Evolutionary conservation across 148 eudicot genomes (phyloP).

Genomic region (Pharnaceum exiguum): DNA sequence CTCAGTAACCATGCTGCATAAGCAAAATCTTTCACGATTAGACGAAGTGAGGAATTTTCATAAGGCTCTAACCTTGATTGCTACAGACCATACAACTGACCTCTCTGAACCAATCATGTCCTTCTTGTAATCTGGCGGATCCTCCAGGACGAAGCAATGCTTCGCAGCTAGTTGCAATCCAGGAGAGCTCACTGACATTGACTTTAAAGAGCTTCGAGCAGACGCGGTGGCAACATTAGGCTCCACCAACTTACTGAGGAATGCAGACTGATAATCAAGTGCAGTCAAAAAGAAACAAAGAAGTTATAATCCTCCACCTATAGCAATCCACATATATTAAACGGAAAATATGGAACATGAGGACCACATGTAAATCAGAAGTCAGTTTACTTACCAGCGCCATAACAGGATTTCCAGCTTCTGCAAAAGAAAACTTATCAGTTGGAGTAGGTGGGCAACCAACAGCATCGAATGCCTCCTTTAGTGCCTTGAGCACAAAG

Average conservation of each 20-base stretch:
- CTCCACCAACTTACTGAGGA: conserved; percentile 65
- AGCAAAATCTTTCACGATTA: background rate
- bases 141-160: conserved; percentile 82
- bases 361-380: no score
- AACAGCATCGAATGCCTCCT: conserved; percentile 83
- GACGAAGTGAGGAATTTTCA: background rate
- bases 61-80: background rate
- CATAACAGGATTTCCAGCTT: conserved; percentile 96
- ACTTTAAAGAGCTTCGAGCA: conserved; percentile 48
- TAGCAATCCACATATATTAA: background rate
- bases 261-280: conserved; percentile 52
- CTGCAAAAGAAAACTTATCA: conserved; percentile 66
- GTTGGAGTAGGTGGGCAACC: conserved; percentile 47
- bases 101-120: conserved; percentile 39
- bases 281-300: background rate
- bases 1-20: conserved; percentile 49
- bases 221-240: conserved; percentile 59
- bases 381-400: conserved; percentile 56
- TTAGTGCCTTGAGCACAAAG: conserved; percentile 66
- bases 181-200: conserved; percentile 41
- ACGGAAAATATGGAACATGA: background rate
- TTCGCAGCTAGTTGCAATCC: conserved; percentile 68
- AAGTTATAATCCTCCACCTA: background rate
- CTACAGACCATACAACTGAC: conserved; percentile 27
- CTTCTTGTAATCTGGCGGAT: conserved; percentile 65